phyloP scores from a whole-genome alignment of 2,329 filamentous ascomycete species.

The Ilyonectria mors-panacis region DNA sequence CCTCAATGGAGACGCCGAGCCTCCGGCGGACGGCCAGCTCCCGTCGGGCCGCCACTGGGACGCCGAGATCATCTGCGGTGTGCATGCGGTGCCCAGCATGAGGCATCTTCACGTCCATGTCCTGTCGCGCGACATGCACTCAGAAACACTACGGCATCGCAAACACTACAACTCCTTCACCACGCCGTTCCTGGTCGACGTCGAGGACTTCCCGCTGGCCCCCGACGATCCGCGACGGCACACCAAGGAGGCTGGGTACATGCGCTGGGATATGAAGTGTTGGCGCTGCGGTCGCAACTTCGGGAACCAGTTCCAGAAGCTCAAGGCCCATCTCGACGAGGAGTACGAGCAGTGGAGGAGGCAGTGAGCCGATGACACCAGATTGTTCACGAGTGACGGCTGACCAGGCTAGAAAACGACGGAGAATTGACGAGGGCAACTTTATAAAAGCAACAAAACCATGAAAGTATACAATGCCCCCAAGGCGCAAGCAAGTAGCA shows the following conservation, averaged over 20 bases:
- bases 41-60: slow-evolving; percentile 85
- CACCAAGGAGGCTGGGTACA: slow-evolving; percentile 70
- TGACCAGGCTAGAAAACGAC: neutral
- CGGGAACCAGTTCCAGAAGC: slow-evolving; percentile 77
- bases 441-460: slow-evolving; percentile 3
- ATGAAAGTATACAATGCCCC: slow-evolving; percentile 17
- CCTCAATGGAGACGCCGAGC: slow-evolving; percentile 68
- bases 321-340: slow-evolving; percentile 82
- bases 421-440: neutral
- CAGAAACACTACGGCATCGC: slow-evolving; percentile 78
- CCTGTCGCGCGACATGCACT: slow-evolving; percentile 84
- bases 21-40: slow-evolving; percentile 56
- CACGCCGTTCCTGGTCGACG: slow-evolving; percentile 84
- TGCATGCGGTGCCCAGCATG: slow-evolving; percentile 94
- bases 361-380: slow-evolving; percentile 58
- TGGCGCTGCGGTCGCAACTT: slow-evolving; percentile 88
- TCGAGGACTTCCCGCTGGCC: slow-evolving; percentile 85
- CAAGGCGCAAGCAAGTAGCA: slow-evolving; percentile 13
- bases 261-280: slow-evolving; percentile 78
- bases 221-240: slow-evolving; percentile 74
- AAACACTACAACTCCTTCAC: slow-evolving; percentile 96
- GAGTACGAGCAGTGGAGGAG: slow-evolving; percentile 85
- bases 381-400: neutral
- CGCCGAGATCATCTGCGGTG: slow-evolving; percentile 80
- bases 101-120: slow-evolving; percentile 92